Conservation (phyloP, 257 asterid genomes). For the Nicotiana attenuata region DNA sequence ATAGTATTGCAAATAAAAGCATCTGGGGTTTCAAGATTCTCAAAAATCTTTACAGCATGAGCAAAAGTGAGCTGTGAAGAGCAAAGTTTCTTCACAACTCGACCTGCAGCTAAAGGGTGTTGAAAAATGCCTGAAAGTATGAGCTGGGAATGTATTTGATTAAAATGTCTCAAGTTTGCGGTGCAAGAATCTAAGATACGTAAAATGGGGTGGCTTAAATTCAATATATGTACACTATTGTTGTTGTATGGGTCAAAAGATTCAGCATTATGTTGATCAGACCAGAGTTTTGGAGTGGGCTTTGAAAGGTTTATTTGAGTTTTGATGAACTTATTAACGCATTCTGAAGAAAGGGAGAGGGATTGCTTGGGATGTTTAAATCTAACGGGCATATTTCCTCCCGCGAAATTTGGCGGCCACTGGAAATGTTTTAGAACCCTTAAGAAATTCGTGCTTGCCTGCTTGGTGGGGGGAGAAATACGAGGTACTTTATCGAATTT, state of each 20-base stretch:
- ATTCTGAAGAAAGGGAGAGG: conserved; percentile 16
- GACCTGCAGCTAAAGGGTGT: conserved; percentile 29
- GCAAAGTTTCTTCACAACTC: conserved; percentile 30
- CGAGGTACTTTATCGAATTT: no score
- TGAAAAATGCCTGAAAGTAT: conserved; percentile 26
- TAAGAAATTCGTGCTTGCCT: not conserved
- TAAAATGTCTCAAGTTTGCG: conserved; percentile 13
- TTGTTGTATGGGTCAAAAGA: not conserved
- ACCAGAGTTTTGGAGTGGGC: conserved; percentile 30
- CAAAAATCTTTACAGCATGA: conserved; percentile 22
- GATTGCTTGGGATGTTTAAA: not conserved
- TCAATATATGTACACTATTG: conserved; percentile 12
- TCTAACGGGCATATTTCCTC: conserved; percentile 10
- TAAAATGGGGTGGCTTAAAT: conserved; percentile 30
- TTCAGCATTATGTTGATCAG: not conserved
- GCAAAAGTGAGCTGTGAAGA: conserved; percentile 6
- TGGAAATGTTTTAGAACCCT: not conserved
- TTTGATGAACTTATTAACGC: conserved; percentile 24
- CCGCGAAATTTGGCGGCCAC: conserved; percentile 13
- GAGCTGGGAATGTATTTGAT: conserved; percentile 34
- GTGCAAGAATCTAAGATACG: conserved; percentile 18
- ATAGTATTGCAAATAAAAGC: conserved; percentile 35
- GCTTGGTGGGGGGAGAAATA: not conserved
- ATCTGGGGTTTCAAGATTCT: conserved; percentile 28
- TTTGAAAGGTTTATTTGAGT: conserved; percentile 31